These are phyloP conservation scores for Pontederia paniculata DNA, from an alignment of 176 grass and related monocot species.

Conservation along the genomic window DNA sequence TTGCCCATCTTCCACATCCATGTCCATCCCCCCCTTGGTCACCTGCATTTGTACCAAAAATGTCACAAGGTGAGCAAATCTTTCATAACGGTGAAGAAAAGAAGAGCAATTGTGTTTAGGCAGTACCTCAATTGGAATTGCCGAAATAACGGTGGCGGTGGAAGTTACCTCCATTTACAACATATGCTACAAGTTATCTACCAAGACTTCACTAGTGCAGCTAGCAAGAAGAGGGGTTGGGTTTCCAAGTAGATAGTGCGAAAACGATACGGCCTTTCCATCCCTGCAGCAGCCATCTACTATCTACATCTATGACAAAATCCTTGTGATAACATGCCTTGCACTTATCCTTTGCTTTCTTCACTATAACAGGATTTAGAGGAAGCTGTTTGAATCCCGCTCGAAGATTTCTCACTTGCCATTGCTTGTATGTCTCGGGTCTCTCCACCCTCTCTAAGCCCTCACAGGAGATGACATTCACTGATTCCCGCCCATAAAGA, in stretches of 20 bases:
- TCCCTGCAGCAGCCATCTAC: slow-evolving; percentile 73
- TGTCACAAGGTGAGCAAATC: too few species aligned
- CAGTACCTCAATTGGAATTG: too few species aligned
- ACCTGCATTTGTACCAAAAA: too few species aligned
- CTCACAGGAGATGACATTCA: slow-evolving; percentile 83
- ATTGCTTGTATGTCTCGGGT: slow-evolving; percentile 86
- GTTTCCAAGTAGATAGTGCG: slow-evolving; percentile 73
- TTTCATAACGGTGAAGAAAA: too few species aligned
- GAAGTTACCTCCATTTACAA: not conserved
- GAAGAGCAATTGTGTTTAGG: too few species aligned
- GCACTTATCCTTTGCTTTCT: slow-evolving; percentile 51
- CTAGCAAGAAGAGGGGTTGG: slow-evolving; percentile 8
- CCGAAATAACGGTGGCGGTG: too few species aligned
- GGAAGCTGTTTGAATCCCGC: slow-evolving; percentile 78
- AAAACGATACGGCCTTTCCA: slow-evolving; percentile 86
- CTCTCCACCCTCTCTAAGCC: slow-evolving; percentile 88
- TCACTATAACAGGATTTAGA: slow-evolving; percentile 66
- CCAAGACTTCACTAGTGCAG: not conserved
- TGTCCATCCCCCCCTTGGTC: too few species aligned
- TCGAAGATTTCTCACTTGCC: slow-evolving; percentile 55
- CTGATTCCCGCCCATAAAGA: slow-evolving; percentile 54
- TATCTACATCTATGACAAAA: slow-evolving; percentile 69
- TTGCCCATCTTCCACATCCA: too few species aligned
- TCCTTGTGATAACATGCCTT: slow-evolving; percentile 61
- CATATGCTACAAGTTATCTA: not conserved